Evolutionary conservation across 371 early-diverging fungal species (phyloP), one percentile per base, ranked within the genome.

Genomic region (Mucor lusitanicus): DNA sequence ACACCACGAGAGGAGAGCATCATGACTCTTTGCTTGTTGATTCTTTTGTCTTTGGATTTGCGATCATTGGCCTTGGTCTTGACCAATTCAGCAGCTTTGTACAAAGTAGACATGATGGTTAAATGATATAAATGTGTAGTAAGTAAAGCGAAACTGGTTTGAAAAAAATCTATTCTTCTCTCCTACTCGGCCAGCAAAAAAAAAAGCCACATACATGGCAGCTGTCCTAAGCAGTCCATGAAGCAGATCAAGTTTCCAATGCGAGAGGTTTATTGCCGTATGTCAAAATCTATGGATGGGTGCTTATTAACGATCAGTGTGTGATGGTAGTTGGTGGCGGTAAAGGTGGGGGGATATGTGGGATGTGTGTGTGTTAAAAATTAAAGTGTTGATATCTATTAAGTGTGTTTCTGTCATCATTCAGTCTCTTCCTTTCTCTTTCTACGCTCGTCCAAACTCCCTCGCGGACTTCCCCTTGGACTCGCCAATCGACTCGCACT

Each of bases 1-100:
- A 94, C 92, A 62, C 99, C 99, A 39, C 99, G 89, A 50, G 95
- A 94, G 58, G 93, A 90, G 44, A 97, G 83, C 64, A 95, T 68
- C 72, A 98, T 79, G 23, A 97, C 94, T 61, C 97, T 86, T 76
- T 98, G 96, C 78, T 93, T 95, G 80, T 95, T 92, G 23, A 80
- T 73, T 64, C 84, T 78, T 63, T 71, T 84, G 54, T 84, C 84
- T 55, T 79, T 74, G 6, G 70, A 58, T 56, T 73, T 71, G 7
- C 42, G 60, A 21, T 69, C 65, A 59, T 64, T 67, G 32, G 66
- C 53, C 19, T 77, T 75, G 65, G 67, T 72, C 30, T 68, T 68
- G 35, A 68, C 73, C 32, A 72, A 65, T 64, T 77, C 76, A 27
- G 74, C 78, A 28, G 78, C 70, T 54, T 77, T 80, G 62, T 72